A percentile compares a stretch with the other conserved stretches of the same genome.
These are phyloP conservation scores for Themeda triandra DNA, from an alignment of 176 grass and related monocot species.

Conservation along the genomic window DNA sequence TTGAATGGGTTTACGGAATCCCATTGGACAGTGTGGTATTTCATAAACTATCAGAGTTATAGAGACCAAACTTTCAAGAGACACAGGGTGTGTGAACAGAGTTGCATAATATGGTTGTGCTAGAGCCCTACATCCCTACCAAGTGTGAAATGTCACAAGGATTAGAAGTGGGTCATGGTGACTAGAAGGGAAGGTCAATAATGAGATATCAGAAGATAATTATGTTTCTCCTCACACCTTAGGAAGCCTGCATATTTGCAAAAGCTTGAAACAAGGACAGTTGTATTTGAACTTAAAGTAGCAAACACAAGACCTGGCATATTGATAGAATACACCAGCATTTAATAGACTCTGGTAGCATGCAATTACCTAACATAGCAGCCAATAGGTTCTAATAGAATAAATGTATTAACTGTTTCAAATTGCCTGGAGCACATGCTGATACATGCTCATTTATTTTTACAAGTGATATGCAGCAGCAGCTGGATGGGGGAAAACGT, in stretches of 20 bases:
- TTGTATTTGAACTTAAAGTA: neutral
- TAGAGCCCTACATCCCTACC: neutral
- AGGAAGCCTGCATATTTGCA: neutral
- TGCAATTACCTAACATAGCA: neutral
- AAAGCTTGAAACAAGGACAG: neutral
- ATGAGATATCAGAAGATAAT: conserved; percentile 1
- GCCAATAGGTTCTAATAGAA: neutral
- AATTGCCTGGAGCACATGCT: neutral
- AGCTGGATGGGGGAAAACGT: neutral
- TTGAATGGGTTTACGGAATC: neutral
- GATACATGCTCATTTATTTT: neutral
- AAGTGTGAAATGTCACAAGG: neutral
- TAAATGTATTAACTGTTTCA: neutral
- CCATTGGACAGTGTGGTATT: neutral
- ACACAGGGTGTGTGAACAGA: neutral
- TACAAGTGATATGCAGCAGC: neutral
- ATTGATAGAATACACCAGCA: neutral
- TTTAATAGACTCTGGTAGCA: neutral
- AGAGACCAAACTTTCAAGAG: neutral
- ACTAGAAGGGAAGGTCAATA: neutral
- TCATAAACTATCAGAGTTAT: neutral
- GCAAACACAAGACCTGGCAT: neutral
- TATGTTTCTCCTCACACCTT: neutral
- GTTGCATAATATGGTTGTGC: neutral
- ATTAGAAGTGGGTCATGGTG: neutral